Conservation (phyloP, 345 rosid genomes). For the Anastatica hierochuntica region DNA sequence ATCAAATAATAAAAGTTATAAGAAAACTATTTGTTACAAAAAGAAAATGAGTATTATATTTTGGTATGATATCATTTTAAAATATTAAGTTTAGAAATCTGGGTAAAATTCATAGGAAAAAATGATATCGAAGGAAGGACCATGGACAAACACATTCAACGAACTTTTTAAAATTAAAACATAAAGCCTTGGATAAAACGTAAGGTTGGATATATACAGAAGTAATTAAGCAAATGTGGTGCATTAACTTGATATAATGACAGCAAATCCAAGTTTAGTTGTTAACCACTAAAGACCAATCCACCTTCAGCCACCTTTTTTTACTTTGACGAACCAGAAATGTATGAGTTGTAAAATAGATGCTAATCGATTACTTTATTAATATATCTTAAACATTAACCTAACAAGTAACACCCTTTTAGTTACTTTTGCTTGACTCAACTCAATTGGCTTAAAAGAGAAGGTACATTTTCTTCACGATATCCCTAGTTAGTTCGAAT, state of each 20-base stretch:
- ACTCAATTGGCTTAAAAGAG: slow-evolving; percentile 1
- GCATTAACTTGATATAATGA: slow-evolving; percentile 1
- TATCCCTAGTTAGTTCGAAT: slow-evolving; percentile 5
- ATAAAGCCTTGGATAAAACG: slow-evolving; percentile 4
- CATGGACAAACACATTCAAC: neutral
- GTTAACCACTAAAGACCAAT: slow-evolving; percentile 25
- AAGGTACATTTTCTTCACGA: slow-evolving; percentile 7
- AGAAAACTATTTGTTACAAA: too few species aligned
- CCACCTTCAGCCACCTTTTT: slow-evolving; percentile 17
- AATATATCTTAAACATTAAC: slow-evolving; percentile 9
- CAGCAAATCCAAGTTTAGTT: slow-evolving; percentile 25
- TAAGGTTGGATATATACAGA: neutral
- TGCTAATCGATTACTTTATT: neutral
- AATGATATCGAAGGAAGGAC: neutral
- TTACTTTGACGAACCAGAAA: slow-evolving; percentile 18
- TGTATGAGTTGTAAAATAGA: slow-evolving; percentile 16
- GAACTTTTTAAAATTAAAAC: too few species aligned
- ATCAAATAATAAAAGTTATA: too few species aligned
- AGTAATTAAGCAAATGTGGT: neutral
- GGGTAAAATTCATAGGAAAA: neutral
- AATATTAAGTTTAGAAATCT: neutral
- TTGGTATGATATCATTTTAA: too few species aligned
- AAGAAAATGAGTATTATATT: too few species aligned
- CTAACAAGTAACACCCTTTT: slow-evolving; percentile 18
- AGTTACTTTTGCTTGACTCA: neutral